Percentiles rank a stretch among this genome's conserved stretches.
phyloP scores from a whole-genome alignment of 192 early-diverging fungal genomes.

The Allomyces macrogynus region DNA sequence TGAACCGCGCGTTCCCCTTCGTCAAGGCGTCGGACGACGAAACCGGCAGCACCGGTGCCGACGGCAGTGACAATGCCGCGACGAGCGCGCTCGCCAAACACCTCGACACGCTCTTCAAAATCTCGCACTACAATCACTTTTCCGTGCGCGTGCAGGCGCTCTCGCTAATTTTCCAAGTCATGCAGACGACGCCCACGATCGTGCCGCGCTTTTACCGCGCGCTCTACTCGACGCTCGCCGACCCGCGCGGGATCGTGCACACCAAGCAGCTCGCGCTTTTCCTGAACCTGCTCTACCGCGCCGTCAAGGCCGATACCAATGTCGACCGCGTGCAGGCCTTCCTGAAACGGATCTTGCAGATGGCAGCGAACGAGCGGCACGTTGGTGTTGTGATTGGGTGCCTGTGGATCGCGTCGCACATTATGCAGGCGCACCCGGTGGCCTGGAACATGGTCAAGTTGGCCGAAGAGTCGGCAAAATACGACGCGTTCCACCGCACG shows the following conservation, averaged over 20 bases:
- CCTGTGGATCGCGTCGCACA: constrained; percentile 60
- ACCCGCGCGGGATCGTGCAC: constrained; percentile 43
- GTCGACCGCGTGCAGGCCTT: constrained; percentile 55
- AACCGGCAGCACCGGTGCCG: constrained; percentile 3
- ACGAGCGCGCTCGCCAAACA: constrained; percentile 18
- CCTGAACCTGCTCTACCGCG: constrained; percentile 73
- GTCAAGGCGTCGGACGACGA: constrained; percentile 55
- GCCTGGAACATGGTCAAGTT: constrained; percentile 19
- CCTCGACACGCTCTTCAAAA: constrained; percentile 73
- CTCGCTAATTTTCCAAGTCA: constrained; percentile 62
- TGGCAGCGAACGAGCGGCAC: constrained; percentile 36
- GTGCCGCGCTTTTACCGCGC: constrained; percentile 80
- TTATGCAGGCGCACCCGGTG: constrained; percentile 19
- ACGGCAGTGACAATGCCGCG: background rate
- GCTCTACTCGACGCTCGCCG: constrained; percentile 71
- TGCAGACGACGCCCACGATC: constrained; percentile 20
- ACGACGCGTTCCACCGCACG: constrained; percentile 72
- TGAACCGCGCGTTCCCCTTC: constrained; percentile 88
- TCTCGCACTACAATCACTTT: constrained; percentile 75
- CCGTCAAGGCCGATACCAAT: constrained; percentile 53
- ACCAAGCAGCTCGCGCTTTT: constrained; percentile 83
- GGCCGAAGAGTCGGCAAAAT: constrained; percentile 13
- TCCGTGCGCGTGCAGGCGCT: constrained; percentile 86
- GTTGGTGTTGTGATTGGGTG: constrained; percentile 69
- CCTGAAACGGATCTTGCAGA: constrained; percentile 76